Base-by-base conservation (phyloP, 2,329 filamentous ascomycete genomes). In the Pseudogymnoascus sp. region DNA sequence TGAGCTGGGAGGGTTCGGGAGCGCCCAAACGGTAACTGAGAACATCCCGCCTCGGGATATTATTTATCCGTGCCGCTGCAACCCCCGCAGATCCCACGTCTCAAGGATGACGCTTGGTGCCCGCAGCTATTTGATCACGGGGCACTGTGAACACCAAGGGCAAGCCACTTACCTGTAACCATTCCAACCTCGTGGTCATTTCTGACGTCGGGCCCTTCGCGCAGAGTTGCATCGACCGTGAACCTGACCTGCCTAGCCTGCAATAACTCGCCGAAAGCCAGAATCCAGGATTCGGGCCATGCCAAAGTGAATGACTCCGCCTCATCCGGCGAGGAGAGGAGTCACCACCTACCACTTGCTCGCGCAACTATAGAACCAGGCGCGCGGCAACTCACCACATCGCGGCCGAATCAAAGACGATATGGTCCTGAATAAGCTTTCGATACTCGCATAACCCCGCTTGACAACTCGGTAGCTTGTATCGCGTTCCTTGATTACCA, bases 61-160 rank as follows among this genome's bases (percentile, higher is more conserved):
- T 19, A 11, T 33, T 56, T 56, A 33, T 56, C 50, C 50, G 16
- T 35, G 50, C 50, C 50, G 16, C 29, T 33, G 50, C 50, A 56
- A 33, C 50, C 50, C 50, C 50, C 50, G 29, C 50, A 19, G n/a
- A 56, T 56, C 50, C n/a, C 26, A 6, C n/a, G 50, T 56, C 33
- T 56, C 50, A 56, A 56, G 50, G 50, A 56, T 56, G 50, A 56
- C 50, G 50, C 50, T 56, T 33, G n/a, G n/a, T 56, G 16, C 11
- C 47, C 50, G 50, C 10, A 13, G 50, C 16, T 19, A 56, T 35
- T 33, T 56, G 50, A 56, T 56, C 50, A 56, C 50, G 50, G 50
- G 50, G 29, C 50, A 56, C 26, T 4, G 5, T 21, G n/a, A 33
- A 33, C 50, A 19, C 14, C 50, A 19, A 33, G 16, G 16, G 29